phyloP scores from a whole-genome alignment of 306 rosid species.

The Prunus kanzakura region DNA sequence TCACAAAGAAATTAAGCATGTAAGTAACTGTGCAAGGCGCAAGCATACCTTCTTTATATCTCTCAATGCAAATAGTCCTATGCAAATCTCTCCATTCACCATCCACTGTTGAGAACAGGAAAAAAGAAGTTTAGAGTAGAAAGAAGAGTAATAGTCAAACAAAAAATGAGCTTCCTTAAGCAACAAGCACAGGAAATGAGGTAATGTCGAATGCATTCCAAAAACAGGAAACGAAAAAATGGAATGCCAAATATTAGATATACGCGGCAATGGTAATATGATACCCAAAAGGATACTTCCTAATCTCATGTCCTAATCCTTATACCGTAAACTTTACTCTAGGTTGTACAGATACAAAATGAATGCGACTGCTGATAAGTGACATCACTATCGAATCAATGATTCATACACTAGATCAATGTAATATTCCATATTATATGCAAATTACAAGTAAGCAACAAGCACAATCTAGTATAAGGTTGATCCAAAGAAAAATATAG shows the following conservation, averaged over 20 bases:
- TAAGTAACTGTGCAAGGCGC: constrained; percentile 15
- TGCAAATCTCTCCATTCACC: constrained; percentile 99
- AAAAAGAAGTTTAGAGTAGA: neutral
- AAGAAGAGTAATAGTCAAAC: neutral
- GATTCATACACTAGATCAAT: no score
- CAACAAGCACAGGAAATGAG: constrained; percentile 6
- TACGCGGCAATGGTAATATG: neutral
- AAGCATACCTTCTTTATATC: constrained; percentile 82
- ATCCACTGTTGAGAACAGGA: constrained; percentile 69
- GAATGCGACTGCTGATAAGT: neutral
- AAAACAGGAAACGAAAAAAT: neutral
- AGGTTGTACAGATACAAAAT: neutral
- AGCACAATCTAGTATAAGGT: neutral
- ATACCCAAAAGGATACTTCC: neutral
- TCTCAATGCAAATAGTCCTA: constrained; percentile 90
- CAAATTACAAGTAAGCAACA: neutral
- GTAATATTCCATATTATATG: neutral
- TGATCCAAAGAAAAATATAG: neutral
- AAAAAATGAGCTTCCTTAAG: constrained; percentile 11
- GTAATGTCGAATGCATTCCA: neutral
- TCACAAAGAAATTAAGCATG: constrained; percentile 3
- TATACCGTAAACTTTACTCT: neutral
- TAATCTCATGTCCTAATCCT: neutral
- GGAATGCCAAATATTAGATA: neutral
- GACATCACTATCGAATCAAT: no score